Base-by-base conservation (phyloP, 495 filamentous ascomycete species). In the Ramalina peruviana region DNA sequence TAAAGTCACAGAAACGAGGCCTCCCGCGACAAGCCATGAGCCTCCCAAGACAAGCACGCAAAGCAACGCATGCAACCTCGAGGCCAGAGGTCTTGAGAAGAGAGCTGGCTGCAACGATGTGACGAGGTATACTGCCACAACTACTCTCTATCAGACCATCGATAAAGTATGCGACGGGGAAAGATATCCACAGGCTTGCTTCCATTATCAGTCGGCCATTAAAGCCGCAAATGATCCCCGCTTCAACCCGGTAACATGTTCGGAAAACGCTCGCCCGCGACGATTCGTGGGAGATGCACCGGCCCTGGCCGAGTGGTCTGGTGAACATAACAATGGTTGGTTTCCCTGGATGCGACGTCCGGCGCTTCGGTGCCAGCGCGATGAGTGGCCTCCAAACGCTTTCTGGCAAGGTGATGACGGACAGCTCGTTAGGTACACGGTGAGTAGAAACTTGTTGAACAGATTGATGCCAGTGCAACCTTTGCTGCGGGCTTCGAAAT, bases 161-260 rank as follows among this genome's bases (percentile, higher is more conserved):
- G 23, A 33, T 25, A 54, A 51, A 27, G 16, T 41, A 40, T 54
- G 52, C 41, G 30, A 38, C 19, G 52, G 25, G 40, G 30, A 16
- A 44, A 43, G 33, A 38, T 54, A 26, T 16, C 23, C 40, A 20
- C 47, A 54, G 46, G 52, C 52, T 43, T 54, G 52, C 48, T 54
- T 54, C 33, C 52, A 54, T 50, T 54, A 54, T 45, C 40, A 45
- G 30, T 54, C 52, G 26, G 52, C 39, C 46, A 50, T 50, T 20
- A 19, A 10, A 36, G 46, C 26, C 46, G n/a, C 26, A 36, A 26
- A 53, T 27, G 21, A 53, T 36, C 51, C 33, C 25, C 30, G 52
- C 37, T 54, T 43, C 46, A 50, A 50, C 26, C 46, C 52, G 16
- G 37, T 54, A 26, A 54, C 52, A 37, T 54, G 52, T 41, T 45